These are phyloP conservation scores for Senna tora DNA, from an alignment of 306 rosid species.

Conservation along the genomic window DNA sequence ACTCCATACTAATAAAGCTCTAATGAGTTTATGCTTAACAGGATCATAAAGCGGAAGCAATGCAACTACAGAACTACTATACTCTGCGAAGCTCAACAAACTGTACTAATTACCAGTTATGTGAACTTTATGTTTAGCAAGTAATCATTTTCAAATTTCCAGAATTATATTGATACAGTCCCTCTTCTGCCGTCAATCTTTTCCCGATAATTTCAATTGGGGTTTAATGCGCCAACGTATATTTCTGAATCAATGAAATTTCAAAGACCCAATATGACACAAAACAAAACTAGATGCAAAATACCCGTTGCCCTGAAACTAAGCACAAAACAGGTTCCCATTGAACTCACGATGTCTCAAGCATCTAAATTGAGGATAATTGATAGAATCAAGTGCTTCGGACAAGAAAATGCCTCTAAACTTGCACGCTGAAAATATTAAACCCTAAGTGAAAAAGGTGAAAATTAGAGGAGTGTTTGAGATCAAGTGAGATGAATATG, in stretches of 20 bases:
- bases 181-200: background rate
- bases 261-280: background rate
- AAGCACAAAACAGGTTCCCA: background rate
- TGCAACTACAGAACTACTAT: slow-evolving; percentile 16
- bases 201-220: background rate
- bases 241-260: background rate
- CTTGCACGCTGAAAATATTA: background rate
- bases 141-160: background rate
- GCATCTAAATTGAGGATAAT: background rate
- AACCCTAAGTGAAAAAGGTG: slow-evolving; percentile 36
- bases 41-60: slow-evolving; percentile 4
- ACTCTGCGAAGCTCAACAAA: slow-evolving; percentile 8
- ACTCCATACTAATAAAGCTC: slow-evolving; percentile 4
- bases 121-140: background rate
- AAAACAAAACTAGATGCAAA: background rate
- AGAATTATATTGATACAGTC: background rate
- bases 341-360: background rate
- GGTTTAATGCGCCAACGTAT: background rate
- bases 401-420: background rate
- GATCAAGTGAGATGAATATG: background rate
- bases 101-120: background rate
- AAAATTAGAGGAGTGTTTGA: background rate
- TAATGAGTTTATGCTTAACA: background rate
- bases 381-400: background rate
- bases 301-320: background rate